phyloP scores from a whole-genome alignment of 2,329 filamentous ascomycete species.

The Sclerotinia minor region DNA sequence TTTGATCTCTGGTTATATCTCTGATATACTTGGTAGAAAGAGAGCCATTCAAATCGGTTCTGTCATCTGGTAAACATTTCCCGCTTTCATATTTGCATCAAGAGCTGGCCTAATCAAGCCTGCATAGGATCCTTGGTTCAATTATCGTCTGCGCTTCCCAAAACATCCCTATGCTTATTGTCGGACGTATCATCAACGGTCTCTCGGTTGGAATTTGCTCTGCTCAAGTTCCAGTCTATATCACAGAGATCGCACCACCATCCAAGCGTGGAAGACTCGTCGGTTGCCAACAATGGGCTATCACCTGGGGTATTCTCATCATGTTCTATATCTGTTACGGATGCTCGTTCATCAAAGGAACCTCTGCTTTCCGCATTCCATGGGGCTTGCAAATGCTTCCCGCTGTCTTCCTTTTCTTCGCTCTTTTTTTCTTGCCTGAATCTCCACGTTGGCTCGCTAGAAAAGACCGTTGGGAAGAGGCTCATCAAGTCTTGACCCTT shows the following conservation, averaged over 20 bases:
- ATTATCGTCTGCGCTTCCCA: conserved; percentile 59
- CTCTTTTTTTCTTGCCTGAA: conserved; percentile 61
- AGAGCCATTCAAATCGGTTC: conserved; percentile 51
- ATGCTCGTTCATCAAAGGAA: conserved; percentile 27
- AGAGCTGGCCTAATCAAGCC: not conserved
- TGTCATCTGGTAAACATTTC: conserved; percentile 45
- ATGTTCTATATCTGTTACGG: conserved; percentile 71
- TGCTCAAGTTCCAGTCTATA: conserved; percentile 67
- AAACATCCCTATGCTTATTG: conserved; percentile 54
- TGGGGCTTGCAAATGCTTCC: conserved; percentile 67
- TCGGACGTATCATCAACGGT: conserved; percentile 61
- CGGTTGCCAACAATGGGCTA: conserved; percentile 63
- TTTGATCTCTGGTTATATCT: conserved; percentile 57
- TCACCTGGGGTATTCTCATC: conserved; percentile 66
- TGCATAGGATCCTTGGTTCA: conserved; percentile 59
- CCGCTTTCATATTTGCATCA: not conserved
- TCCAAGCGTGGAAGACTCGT: conserved; percentile 64
- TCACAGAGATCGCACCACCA: conserved; percentile 63
- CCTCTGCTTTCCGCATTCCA: conserved; percentile 60
- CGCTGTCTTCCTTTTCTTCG: conserved; percentile 56
- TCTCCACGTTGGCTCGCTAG: conserved; percentile 64
- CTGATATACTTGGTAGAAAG: conserved; percentile 56
- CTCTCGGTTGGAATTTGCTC: conserved; percentile 62
- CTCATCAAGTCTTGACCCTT: conserved; percentile 42
- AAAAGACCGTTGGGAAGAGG: conserved; percentile 63